phyloP scores from a whole-genome alignment of 1,284 basidiomycete species.

The Sporisorium reilianum region DNA sequence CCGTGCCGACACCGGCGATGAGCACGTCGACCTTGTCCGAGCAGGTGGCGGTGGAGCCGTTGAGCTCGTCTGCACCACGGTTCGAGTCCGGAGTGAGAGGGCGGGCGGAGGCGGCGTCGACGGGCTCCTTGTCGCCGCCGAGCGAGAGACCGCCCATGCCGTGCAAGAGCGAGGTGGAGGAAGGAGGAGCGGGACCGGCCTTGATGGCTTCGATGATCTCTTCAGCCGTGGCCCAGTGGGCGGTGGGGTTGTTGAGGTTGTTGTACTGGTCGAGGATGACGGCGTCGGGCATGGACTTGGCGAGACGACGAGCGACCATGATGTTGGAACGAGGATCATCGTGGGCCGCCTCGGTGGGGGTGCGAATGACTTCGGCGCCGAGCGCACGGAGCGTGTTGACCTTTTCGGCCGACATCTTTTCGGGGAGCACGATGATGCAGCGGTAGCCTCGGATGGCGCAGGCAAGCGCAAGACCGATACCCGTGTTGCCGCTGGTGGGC shows the following conservation, averaged over 20 bases:
- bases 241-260: conserved; percentile 74
- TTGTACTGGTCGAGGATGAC: conserved; percentile 91
- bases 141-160: conserved; percentile 70
- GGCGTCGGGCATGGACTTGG: conserved; percentile 82
- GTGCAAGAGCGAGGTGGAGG: conserved; percentile 48
- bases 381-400: conserved; percentile 89
- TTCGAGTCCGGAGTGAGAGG: conserved; percentile 55
- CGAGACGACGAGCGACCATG: conserved; percentile 83
- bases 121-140: conserved; percentile 15
- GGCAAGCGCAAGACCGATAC: conserved; percentile 77
- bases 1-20: conserved; percentile 91
- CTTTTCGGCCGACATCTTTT: conserved; percentile 98
- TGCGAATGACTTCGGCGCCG: conserved; percentile 92
- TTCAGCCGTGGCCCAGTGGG: conserved; percentile 60
- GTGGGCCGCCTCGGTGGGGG: conserved; percentile 89
- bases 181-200: conserved; percentile 61
- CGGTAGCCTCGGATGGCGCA: conserved; percentile 86
- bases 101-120: conserved; percentile 22
- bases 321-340: conserved; percentile 88
- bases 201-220: conserved; percentile 79
- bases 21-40: conserved; percentile 78
- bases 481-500: conserved; percentile 89
- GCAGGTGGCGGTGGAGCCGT: conserved; percentile 25
- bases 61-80: conserved; percentile 40
- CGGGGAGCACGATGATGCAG: conserved; percentile 87